Evolutionary conservation across 495 filamentous ascomycete genomes (phyloP).

Genomic region (Aspergillus haitiensis): DNA sequence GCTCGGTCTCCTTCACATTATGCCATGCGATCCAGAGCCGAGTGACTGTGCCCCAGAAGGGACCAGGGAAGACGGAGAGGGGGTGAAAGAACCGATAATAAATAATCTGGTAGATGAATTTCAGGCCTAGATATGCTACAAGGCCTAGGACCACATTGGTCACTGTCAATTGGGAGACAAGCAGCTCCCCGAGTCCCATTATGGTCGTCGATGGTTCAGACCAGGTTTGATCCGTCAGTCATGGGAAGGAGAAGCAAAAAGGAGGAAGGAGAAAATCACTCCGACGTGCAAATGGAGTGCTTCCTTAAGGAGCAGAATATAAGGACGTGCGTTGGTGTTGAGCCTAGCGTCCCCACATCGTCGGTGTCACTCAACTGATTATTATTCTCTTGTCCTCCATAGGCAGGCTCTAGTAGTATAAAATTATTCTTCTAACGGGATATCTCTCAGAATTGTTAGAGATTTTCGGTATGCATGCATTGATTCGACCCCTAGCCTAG

Average conservation of each 20-base stretch:
- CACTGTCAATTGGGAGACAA: conserved; percentile 36
- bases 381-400: no score
- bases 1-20: conserved; percentile 45
- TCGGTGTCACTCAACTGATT: no score
- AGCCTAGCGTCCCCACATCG: no score
- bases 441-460: no score
- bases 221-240: neutral
- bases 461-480: no score
- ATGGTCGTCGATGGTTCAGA: conserved; percentile 3
- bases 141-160: conserved; percentile 29
- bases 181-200: conserved; percentile 35
- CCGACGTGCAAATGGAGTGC: no score
- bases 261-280: no score
- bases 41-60: conserved; percentile 54
- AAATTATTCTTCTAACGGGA: no score
- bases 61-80: conserved; percentile 51
- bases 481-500: no score
- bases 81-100: conserved; percentile 57
- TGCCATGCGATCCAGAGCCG: conserved; percentile 52
- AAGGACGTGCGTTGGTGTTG: no score
- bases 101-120: conserved; percentile 38
- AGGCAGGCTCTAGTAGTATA: no score
- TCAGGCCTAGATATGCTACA: conserved; percentile 31
- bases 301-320: no score
- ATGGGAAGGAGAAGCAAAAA: neutral